Evolutionary conservation across 23 red algal species (phyloP), one percentile per base, ranked within the genome.

Genomic region (Gracilariopsis chorda): DNA sequence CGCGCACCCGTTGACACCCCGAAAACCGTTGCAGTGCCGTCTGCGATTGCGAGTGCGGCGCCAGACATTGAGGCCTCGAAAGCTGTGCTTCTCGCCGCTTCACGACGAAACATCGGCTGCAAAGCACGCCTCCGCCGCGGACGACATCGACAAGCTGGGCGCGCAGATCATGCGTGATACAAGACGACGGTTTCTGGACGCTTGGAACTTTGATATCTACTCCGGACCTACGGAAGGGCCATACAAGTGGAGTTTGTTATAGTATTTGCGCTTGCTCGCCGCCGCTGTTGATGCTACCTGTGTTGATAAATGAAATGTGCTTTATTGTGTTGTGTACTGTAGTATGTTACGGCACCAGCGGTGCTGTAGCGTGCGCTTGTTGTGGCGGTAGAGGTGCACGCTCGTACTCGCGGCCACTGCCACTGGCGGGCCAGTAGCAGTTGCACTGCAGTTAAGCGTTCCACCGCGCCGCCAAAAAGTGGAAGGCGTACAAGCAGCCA

Each of bases 141-240:
- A 46, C 6, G 39, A 73, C 20, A 46, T 73, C 0, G 67, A 73
- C 7, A 23, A 17, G 67, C 40, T 73, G 67, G 1, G 67, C 20
- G 39, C 39, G 39, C 39, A 8, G 6, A 42, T 73, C 39, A 73
- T 73, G 67, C 7, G 40, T n/a, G 67, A 46, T 24, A 25, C 67
- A 5, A 44, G 67, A 46, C 67, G 47, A 46, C 67, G 67, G 39
- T 73, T 73, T 17, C 40, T 73, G 67, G 37, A 46, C n/a, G 4
- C 39, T 19, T 73, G 67, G 67, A 73, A 73, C 67, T 73, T 73
- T 46, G 67, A 73, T 23, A 73, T 73, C 47, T 36, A 25, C 39
- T 16, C 37, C 9, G 67, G 67, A 19, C 11, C 67, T 9, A 44
- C 24, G 39, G 20, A 3, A 20, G 67, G 67, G 8, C 21, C 23